These are phyloP conservation scores for Lyophyllum shimeji DNA, from an alignment of 768 basidiomycete genomes.

Conservation along the genomic window DNA sequence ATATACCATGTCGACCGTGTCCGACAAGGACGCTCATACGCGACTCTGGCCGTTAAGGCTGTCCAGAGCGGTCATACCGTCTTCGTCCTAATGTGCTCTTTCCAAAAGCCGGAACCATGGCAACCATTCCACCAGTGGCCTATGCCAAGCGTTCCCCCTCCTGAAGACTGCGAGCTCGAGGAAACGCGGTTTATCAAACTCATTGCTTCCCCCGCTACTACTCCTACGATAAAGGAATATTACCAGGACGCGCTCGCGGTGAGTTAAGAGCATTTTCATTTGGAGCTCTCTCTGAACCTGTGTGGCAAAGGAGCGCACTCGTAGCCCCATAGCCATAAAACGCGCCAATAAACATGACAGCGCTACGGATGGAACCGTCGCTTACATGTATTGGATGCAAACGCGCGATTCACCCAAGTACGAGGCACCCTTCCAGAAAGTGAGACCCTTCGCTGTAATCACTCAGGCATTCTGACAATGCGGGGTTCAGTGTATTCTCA, in stretches of 20 bases:
- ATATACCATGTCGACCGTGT: conserved; percentile 77
- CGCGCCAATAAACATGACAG: conserved; percentile 43
- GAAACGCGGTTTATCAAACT: conserved; percentile 39
- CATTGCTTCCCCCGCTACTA: conserved; percentile 31
- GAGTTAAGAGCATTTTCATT: conserved; percentile 11
- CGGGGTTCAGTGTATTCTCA: conserved; percentile 62
- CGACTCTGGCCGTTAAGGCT: conserved; percentile 64
- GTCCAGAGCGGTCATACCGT: conserved; percentile 49
- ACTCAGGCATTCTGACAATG: not conserved
- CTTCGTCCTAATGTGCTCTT: conserved; percentile 75
- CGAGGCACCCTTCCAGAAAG: conserved; percentile 76
- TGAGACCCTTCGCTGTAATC: conserved; percentile 20
- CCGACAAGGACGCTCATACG: conserved; percentile 73
- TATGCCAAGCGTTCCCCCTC: conserved; percentile 58
- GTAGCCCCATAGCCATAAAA: conserved; percentile 71
- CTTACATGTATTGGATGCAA: conserved; percentile 79
- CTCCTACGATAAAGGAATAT: conserved; percentile 32
- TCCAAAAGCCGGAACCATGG: conserved; percentile 77
- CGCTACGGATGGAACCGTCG: conserved; percentile 44
- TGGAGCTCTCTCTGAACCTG: not conserved
- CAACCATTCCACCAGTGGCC: conserved; percentile 69
- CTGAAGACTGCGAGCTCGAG: conserved; percentile 65
- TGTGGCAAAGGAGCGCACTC: conserved; percentile 53
- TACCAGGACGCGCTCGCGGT: conserved; percentile 31
- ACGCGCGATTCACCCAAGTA: conserved; percentile 67